These are phyloP conservation scores for Cladosporium sp. DNA, from an alignment of 2,329 filamentous ascomycete species.

Conservation along the genomic window DNA sequence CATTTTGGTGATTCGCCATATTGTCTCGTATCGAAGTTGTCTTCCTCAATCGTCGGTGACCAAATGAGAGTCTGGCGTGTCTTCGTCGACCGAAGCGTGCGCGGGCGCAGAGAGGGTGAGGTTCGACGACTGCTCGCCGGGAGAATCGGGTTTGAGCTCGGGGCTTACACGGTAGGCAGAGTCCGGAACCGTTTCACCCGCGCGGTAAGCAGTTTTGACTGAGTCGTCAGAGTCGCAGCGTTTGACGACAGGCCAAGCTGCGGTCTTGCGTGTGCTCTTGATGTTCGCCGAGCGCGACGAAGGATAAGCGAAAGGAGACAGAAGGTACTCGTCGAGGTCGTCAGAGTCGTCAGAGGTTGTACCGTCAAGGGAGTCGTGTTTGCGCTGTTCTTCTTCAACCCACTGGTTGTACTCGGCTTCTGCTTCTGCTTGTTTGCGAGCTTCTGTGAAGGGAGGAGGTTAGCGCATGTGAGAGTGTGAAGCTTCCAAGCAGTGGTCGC, in stretches of 20 bases:
- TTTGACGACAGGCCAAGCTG: background rate
- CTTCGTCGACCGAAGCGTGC: background rate
- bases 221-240: conserved; percentile 10
- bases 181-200: conserved; percentile 1
- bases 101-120: background rate
- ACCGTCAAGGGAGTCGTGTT: too few relatives aligned
- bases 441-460: conserved; percentile 7
- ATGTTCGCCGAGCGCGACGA: background rate
- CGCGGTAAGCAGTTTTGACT: conserved; percentile 8
- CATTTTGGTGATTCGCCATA: conserved; percentile 28
- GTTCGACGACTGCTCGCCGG: background rate
- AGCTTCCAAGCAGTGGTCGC: conserved; percentile 3
- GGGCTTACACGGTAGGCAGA: conserved; percentile 10
- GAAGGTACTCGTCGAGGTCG: too few relatives aligned
- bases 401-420: background rate
- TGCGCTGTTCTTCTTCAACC: background rate
- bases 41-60: background rate
- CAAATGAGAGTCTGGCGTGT: background rate
- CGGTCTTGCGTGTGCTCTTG: background rate
- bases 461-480: conserved; percentile 9
- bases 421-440: conserved; percentile 5
- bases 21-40: too few relatives aligned
- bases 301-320: background rate
- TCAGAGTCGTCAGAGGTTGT: background rate
- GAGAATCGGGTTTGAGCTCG: background rate